Percentiles rank a stretch among this genome's conserved stretches.
phyloP scores from a whole-genome alignment of 164 flowering plant genomes.

The Cinnamomum chago region DNA sequence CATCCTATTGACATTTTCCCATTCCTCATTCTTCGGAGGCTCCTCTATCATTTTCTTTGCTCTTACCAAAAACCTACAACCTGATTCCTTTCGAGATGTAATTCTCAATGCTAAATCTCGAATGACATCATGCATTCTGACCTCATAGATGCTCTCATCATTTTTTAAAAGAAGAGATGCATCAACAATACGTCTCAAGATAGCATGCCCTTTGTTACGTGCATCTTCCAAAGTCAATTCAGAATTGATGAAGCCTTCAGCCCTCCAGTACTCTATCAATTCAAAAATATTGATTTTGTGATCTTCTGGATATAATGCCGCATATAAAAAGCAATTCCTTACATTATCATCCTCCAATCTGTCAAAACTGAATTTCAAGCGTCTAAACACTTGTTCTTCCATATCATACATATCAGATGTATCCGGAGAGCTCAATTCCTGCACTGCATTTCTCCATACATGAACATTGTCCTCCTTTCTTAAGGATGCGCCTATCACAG shows the following conservation, averaged over 20 bases:
- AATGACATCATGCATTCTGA: slow-evolving; percentile 23
- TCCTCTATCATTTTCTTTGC: slow-evolving; percentile 1
- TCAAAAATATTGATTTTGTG: slow-evolving; percentile 2
- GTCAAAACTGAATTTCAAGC: slow-evolving; percentile 15
- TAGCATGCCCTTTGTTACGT: slow-evolving; percentile 8
- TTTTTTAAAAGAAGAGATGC: neutral
- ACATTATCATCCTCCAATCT: slow-evolving; percentile 3
- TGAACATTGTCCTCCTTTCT: neutral
- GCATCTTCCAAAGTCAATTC: neutral
- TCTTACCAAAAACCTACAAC: slow-evolving; percentile 9
- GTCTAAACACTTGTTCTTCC: slow-evolving; percentile 10
- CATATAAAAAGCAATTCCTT: slow-evolving; percentile 6
- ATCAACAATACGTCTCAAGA: neutral
- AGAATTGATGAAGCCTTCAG: slow-evolving; percentile 13
- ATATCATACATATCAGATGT: neutral
- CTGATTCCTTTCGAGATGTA: neutral
- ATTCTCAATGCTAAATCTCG: slow-evolving; percentile 16
- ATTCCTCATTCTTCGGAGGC: slow-evolving; percentile 7
- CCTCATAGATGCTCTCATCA: neutral
- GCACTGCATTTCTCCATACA: slow-evolving; percentile 18
- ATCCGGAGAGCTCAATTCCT: neutral
- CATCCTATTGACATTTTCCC: slow-evolving; percentile 13
- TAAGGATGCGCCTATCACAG: slow-evolving; percentile 13
- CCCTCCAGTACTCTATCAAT: slow-evolving; percentile 22
- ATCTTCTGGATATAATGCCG: slow-evolving; percentile 16